Evolutionary conservation across 78 protist genomes (phyloP), one percentile per base, ranked within the genome.

Genomic region (Blattamonas nauphoetae): DNA sequence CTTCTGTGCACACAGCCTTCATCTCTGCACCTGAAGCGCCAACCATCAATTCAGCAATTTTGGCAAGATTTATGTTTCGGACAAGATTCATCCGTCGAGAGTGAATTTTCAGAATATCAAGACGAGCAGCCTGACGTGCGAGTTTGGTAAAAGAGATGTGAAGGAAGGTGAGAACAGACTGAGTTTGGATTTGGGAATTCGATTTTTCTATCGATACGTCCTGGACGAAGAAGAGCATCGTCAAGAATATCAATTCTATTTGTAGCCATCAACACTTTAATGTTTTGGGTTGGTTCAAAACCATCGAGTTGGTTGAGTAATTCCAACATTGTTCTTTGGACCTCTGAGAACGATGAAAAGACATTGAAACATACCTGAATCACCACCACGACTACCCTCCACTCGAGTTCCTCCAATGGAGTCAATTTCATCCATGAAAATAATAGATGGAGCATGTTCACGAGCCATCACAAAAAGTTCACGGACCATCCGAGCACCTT

Each of bases 381-480:
- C 98, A 41, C 96, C 95, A 38, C 92, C 88, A 0, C 92, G 89
- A 36, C 82, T 3, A 3, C 55, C 86, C 29, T 84, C 92, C 41
- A 77, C 42, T 38, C 95, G 89, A 44, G 90, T 41, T 33, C 84
- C 3, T 42, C 96, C 93, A 86, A 98, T 97, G 1, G 95, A 90
- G 91, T 98, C 99, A 88, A 98, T 94, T 87, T 98, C 99, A 86
- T 98, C 99, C 99, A 98, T 97, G 89, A 98, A 98, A 87, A 98
- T 98, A 88, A 98, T 97, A 5, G 99, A 94, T 6, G 99, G 99
- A 6, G 99, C 98, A 63, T 96, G 97, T 93, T 96, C 97, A 33
- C 97, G 89, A 3, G 99, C 99, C 99, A 98, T 96, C 77, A 98
- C 96, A 91, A 98, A 98, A 42, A 98, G 93, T 90, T 98, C 99